A percentile compares a stretch with the other conserved stretches of the same genome.
Evolutionary conservation across 2,329 filamentous ascomycete species (phyloP).

Genomic region (Torrubiellomyces zombiae): DNA sequence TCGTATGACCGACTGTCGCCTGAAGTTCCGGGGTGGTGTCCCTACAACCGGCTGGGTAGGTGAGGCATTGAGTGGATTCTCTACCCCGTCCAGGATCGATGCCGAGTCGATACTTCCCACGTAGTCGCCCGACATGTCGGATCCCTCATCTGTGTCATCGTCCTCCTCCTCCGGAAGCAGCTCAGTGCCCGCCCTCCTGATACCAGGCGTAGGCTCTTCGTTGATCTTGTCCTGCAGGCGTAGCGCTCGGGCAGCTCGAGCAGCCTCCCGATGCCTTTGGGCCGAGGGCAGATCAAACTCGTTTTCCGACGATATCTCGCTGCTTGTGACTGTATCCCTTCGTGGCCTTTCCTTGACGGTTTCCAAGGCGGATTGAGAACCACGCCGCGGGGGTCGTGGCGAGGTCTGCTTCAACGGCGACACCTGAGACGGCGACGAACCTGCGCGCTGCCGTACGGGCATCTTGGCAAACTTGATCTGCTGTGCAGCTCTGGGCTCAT

Average conservation of each 20-base stretch:
- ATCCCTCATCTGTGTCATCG: constrained; percentile 43
- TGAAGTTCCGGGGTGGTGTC: constrained; percentile 44
- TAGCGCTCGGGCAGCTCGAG: constrained; percentile 30
- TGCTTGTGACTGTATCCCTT: constrained; percentile 64
- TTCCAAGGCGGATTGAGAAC: constrained; percentile 56
- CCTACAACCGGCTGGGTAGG: constrained; percentile 42
- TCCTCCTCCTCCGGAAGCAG: constrained; percentile 41
- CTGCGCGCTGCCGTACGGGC: constrained; percentile 72
- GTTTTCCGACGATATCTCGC: constrained; percentile 70
- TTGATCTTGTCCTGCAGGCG: constrained; percentile 21
- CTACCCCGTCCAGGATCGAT: constrained; percentile 51
- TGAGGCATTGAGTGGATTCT: constrained; percentile 38
- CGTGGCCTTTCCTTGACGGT: constrained; percentile 52
- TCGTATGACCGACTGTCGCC: constrained; percentile 45
- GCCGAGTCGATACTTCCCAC: constrained; percentile 52
- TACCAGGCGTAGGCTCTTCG: constrained; percentile 20
- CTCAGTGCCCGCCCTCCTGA: constrained; percentile 29
- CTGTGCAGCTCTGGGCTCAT: constrained; percentile 59
- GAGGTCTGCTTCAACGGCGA: constrained; percentile 39
- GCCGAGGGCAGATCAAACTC: constrained; percentile 54
- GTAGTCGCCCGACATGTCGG: constrained; percentile 48
- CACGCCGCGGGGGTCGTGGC: constrained; percentile 37
- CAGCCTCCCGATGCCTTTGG: constrained; percentile 44
- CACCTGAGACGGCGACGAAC: constrained; percentile 69
- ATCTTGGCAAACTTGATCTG: constrained; percentile 95